Base-by-base conservation (phyloP, 768 basidiomycete species). In the Macrolepiota albuminosa region DNA sequence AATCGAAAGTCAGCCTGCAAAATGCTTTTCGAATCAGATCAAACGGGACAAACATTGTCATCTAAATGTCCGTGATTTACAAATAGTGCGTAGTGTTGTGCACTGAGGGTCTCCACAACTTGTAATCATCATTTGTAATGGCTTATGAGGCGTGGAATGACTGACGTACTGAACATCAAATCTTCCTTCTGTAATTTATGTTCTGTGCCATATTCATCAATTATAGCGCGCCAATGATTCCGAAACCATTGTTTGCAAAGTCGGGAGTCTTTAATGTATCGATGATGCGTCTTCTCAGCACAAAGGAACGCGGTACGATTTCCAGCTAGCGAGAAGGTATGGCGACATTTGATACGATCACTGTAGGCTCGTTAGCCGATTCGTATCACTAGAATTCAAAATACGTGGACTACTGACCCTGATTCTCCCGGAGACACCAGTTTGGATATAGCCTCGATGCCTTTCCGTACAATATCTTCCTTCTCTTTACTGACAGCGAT, bases 81-180 rank as follows among this genome's bases (percentile, higher is more conserved):
- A 18, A 63, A 58, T 13, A 61, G 36, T 8, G 59, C 59, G 29
- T 58, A 56, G 31, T 61, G 18, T 40, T 55, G 36, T 9, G 63
- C 59, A 16, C 36, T 61, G 26, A 63, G 60, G 48, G 59, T 60
- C 53, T 63, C 63, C 4, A 63, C 50, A 42, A 63, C 63, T 63
- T 21, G 8, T 6, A 13, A 52, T 21, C 40, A 52, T 21, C 4
- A 43, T 43, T 10, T 36, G 18, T 53, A 33, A n/a, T 34, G 16
- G 34, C 3, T 57, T 16, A 9, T 6, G 24, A 40, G 45, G 37
- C 21, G 11, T 24, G 10, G 16, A 10, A 29, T 40, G 37, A 37
- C 46, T 33, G 36, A 59, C 57, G 8, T 3, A 62, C 61, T 33
- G 6, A 62, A 40, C 48, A 62, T 53, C 16, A 62, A 43, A 36